A percentile compares a stretch with the other conserved stretches of the same genome.
phyloP scores from a whole-genome alignment of 75 land plant genomes.

The Pinus albicaulis region DNA sequence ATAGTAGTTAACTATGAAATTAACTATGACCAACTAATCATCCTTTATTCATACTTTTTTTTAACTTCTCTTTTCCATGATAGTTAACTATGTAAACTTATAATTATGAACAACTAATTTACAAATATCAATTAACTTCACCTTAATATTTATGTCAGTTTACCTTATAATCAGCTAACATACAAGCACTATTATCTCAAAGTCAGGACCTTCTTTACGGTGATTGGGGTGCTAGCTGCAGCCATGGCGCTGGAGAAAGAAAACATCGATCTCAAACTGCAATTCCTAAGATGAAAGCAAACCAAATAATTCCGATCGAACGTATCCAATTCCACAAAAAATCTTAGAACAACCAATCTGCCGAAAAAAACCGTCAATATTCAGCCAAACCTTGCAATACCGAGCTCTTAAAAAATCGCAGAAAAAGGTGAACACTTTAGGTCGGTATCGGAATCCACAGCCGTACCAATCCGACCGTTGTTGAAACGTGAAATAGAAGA shows the following conservation, averaged over 20 bases:
- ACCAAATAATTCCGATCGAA: background rate
- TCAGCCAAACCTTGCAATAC: background rate
- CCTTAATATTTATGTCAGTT: too few relatives aligned
- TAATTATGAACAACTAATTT: too few relatives aligned
- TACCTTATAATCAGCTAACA: too few relatives aligned
- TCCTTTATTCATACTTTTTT: too few relatives aligned
- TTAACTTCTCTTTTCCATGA: too few relatives aligned
- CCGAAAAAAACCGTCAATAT: background rate
- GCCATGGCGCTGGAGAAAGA: conserved; percentile 60
- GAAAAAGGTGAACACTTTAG: background rate
- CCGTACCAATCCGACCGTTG: too few relatives aligned
- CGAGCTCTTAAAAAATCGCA: background rate
- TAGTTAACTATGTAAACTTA: too few relatives aligned
- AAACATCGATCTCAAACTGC: background rate
- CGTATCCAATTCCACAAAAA: background rate
- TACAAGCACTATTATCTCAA: too few relatives aligned
- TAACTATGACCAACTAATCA: too few relatives aligned
- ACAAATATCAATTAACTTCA: too few relatives aligned
- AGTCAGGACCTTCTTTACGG: conserved; percentile 87
- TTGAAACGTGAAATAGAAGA: background rate
- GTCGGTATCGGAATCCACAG: background rate
- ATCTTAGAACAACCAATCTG: background rate
- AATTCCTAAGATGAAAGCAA: background rate
- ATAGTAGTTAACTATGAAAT: too few relatives aligned
- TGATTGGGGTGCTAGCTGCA: conserved; percentile 92